Evolutionary conservation across 495 filamentous ascomycete species (phyloP).

Genomic region (Trichoderma gamsii): DNA sequence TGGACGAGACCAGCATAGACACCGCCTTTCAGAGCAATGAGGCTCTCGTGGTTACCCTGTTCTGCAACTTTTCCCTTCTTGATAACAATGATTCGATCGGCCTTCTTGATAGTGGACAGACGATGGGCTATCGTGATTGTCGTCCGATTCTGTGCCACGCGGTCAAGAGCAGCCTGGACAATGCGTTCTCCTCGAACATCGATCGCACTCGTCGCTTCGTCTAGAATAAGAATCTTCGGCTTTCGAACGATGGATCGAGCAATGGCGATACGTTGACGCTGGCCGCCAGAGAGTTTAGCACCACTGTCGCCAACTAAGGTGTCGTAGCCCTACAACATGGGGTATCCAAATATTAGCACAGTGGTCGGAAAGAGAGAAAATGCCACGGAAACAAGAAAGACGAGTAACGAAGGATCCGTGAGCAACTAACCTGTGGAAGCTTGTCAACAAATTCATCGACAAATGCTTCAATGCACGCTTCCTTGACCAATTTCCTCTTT

Average conservation of each 20-base stretch:
- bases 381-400: not conserved
- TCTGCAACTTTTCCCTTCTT: slow-evolving; percentile 56
- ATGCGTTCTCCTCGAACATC: slow-evolving; percentile 64
- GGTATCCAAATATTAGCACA: not conserved
- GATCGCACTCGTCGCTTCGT: slow-evolving; percentile 77
- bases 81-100: slow-evolving; percentile 66
- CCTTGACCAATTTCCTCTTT: slow-evolving; percentile 48
- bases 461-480: slow-evolving; percentile 53
- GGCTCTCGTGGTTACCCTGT: slow-evolving; percentile 58
- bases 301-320: slow-evolving; percentile 50
- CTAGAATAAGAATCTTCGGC: slow-evolving; percentile 73
- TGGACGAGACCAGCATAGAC: slow-evolving; percentile 48
- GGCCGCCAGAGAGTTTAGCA: slow-evolving; percentile 45
- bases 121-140: slow-evolving; percentile 77
- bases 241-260: slow-evolving; percentile 66
- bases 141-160: slow-evolving; percentile 61
- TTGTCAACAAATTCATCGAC: slow-evolving; percentile 54
- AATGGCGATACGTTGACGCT: slow-evolving; percentile 66
- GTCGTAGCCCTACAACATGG: slow-evolving; percentile 41
- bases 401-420: not conserved
- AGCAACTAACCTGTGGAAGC: slow-evolving; percentile 41
- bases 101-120: slow-evolving; percentile 62
- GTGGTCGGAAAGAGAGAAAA: slow-evolving; percentile 6
- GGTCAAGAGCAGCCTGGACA: slow-evolving; percentile 63
- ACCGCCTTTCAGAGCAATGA: slow-evolving; percentile 50